Evolutionary conservation across 1,139 yeast species (phyloP).

Genomic region (Pichia sp.): DNA sequence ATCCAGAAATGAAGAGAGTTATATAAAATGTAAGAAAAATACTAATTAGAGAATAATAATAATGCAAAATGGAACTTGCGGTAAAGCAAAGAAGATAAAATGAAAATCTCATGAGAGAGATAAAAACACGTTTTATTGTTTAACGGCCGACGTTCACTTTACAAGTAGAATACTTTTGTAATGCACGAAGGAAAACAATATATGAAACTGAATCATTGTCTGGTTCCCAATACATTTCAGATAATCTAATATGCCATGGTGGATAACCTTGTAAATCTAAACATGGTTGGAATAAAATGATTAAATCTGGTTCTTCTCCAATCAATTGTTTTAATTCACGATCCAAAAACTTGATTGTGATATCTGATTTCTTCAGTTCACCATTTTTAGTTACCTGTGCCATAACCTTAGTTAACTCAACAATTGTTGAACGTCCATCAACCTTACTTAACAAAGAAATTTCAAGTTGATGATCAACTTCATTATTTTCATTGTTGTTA

Average conservation of each 20-base stretch:
- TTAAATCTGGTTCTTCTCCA: conserved; percentile 85
- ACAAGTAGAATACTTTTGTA: conserved; percentile 71
- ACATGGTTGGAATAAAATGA: conserved; percentile 77
- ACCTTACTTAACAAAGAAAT: conserved; percentile 62
- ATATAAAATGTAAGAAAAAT: neutral
- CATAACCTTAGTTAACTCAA: conserved; percentile 81
- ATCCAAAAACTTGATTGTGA: conserved; percentile 69
- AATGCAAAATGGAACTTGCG: neutral
- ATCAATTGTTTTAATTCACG: conserved; percentile 69
- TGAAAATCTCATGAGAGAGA: neutral
- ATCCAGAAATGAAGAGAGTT: neutral
- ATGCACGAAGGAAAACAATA: conserved; percentile 78
- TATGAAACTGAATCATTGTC: conserved; percentile 76
- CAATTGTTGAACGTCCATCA: conserved; percentile 88
- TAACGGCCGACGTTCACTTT: conserved; percentile 71
- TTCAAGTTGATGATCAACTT: conserved; percentile 42
- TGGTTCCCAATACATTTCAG: conserved; percentile 87
- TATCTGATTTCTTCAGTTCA: conserved; percentile 59
- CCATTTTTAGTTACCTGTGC: conserved; percentile 62
- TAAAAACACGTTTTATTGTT: neutral
- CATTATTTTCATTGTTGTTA: conserved; percentile 16
- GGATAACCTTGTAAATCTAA: conserved; percentile 91
- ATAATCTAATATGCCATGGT: conserved; percentile 92
- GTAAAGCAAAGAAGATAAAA: conserved; percentile 3
- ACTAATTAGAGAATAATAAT: neutral